A percentile compares a stretch with the other conserved stretches of the same genome.
phyloP scores from a whole-genome alignment of 164 flowering plant species.

The Stephania cephalantha region DNA sequence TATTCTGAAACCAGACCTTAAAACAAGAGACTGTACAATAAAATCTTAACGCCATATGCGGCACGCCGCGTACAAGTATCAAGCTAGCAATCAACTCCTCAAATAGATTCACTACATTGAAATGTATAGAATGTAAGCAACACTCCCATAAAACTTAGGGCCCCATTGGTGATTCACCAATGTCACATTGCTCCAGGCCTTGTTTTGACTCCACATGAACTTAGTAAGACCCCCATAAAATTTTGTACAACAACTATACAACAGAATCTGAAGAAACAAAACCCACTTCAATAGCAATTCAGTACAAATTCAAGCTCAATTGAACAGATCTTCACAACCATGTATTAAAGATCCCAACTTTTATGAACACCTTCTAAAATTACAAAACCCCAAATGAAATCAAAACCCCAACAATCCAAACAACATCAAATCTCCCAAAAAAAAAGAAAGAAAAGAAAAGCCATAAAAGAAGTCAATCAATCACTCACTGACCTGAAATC shows the following conservation, averaged over 20 bases:
- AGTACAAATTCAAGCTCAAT: neutral
- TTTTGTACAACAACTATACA: too few species aligned
- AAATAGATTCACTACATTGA: neutral
- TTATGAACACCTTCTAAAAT: neutral
- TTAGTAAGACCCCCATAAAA: neutral
- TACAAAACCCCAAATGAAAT: neutral
- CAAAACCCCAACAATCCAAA: neutral
- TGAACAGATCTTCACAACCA: neutral
- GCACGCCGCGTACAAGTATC: neutral
- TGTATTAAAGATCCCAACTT: neutral
- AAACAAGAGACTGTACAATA: neutral
- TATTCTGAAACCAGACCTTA: neutral
- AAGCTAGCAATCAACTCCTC: neutral
- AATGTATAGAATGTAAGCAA: neutral
- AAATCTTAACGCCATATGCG: neutral
- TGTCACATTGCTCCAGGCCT: neutral
- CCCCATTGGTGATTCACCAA: neutral
- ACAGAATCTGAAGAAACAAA: neutral
- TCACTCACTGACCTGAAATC: slow-evolving; percentile 46
- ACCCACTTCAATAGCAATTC: neutral
- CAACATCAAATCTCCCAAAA: neutral
- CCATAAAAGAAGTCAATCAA: neutral
- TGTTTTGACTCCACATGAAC: neutral
- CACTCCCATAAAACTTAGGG: neutral
- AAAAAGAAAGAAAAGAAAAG: too few species aligned